Base-by-base conservation (phyloP, 2,329 filamentous ascomycete species). In the Blumeria graminis region DNA sequence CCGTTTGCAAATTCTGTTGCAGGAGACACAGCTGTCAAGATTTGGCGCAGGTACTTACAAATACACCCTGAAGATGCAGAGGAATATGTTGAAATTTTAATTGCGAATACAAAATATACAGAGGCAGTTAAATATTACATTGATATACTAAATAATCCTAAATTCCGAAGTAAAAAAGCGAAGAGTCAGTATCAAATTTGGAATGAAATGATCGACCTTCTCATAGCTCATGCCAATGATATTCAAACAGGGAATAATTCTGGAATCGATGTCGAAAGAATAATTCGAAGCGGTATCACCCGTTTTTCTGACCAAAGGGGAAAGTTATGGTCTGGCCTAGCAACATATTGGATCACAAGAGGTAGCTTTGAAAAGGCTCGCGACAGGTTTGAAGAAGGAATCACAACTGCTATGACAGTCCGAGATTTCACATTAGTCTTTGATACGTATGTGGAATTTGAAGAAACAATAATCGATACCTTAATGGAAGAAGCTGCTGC, bases 321-420 rank as follows among this genome's bases (percentile, higher is more conserved):
- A 38, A 94, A 94, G 65, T 73, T 98, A 18, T 98, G 92, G 90
- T 86, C 86, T 54, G 90, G 90, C 9, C 71, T 98, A 55, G 92
- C 92, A 46, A 92, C 90, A 3, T 98, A 96, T 70, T 96, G 90
- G 87, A 94, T 93, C 66, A 86, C 87, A 58, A 81, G 82, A 66
- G 89, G 89, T 48, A 88, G 84, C 65, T 96, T 95, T 65, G 93
- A 96, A 70, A 82, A 83, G 59, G 89, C 92, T 13, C 76, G 93
- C 61, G 92, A 98, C 68, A 76, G 93, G 3, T 96, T 94, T 62
- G 92, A 98, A 69, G 89, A 96, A 69, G 93, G 86, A 48, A 86
- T 96, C 61, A 94, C 87, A 10, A 96, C 90, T 1, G 93, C 95
- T 60, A 96, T 96, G 90, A 98, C 92, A 1, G 89, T 98, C 48